Evolutionary conservation across 2,329 filamentous ascomycete species (phyloP).

Genomic region (Botrytis byssoidea): DNA sequence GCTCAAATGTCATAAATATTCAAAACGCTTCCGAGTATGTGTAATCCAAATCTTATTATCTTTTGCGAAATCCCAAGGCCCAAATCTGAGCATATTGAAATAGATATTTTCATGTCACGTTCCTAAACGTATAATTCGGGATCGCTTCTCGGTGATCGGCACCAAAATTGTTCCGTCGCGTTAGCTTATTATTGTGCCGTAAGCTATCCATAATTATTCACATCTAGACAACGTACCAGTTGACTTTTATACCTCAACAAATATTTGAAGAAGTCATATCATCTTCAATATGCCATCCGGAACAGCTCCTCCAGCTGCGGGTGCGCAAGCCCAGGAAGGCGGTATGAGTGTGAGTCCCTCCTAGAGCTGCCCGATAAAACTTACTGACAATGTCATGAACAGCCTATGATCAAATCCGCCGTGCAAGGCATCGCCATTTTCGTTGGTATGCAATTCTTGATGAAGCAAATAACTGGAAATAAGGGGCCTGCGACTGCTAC

Average conservation of each 20-base stretch:
- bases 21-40: neutral
- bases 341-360: conserved; percentile 37
- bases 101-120: neutral
- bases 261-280: conserved; percentile 4
- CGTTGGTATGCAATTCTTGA: conserved; percentile 54
- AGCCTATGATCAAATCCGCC: conserved; percentile 40
- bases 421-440: conserved; percentile 57
- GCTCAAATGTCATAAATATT: too few species aligned
- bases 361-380: neutral
- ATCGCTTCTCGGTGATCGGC: neutral
- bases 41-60: neutral
- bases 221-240: conserved; percentile 2
- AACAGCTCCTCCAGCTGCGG: conserved; percentile 36
- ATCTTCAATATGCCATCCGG: conserved; percentile 38
- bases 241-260: neutral
- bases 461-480: conserved; percentile 54
- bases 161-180: neutral
- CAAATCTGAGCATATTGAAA: neutral
- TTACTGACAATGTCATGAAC: conserved; percentile 24
- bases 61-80: neutral
- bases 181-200: neutral
- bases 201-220: conserved; percentile 8
- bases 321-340: conserved; percentile 33
- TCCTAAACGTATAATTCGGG: neutral
- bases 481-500: conserved; percentile 45